Conservation (phyloP, 202 grass and related monocot species). For the Dendrocalamus latiflorus region DNA sequence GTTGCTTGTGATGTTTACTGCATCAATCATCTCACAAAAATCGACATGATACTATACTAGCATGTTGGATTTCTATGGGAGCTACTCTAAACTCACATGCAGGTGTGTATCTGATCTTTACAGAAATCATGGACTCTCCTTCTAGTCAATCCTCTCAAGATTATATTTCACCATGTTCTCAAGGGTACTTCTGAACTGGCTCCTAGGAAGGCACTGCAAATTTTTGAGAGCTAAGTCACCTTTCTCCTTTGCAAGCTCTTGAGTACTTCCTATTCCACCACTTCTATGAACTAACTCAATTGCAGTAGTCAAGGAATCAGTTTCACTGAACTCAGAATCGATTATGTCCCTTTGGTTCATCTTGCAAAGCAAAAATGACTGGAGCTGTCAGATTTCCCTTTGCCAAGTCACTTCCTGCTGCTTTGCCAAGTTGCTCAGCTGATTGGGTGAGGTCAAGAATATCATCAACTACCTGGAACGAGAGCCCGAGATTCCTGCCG, state of each 20-base stretch:
- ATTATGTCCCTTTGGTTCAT: conserved; percentile 59
- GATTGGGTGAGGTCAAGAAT: conserved; percentile 97
- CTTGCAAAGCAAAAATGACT: conserved; percentile 63
- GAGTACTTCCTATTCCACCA: conserved; percentile 55
- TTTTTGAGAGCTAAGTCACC: conserved; percentile 44
- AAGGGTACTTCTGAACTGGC: conserved; percentile 61
- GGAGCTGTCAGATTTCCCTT: conserved; percentile 79
- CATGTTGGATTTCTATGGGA: background rate
- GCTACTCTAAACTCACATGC: conserved; percentile 4
- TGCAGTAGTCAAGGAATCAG: conserved; percentile 48
- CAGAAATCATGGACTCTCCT: background rate
- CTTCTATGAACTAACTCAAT: conserved; percentile 57
- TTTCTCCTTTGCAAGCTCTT: conserved; percentile 81
- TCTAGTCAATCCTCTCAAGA: conserved; percentile 83
- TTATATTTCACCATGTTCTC: conserved; percentile 78
- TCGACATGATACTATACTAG: conserved; percentile 6
- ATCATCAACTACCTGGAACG: conserved; percentile 89
- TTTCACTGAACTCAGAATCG: conserved; percentile 73
- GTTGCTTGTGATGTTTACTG: conserved; percentile 9
- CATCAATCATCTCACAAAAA: conserved; percentile 4
- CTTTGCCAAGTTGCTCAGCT: conserved; percentile 80
- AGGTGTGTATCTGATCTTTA: background rate
- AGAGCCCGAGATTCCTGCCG: conserved; percentile 77
- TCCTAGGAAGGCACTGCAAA: conserved; percentile 64
- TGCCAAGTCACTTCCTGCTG: conserved; percentile 57